Evolutionary conservation across 2,329 filamentous ascomycete species (phyloP), one percentile per base, ranked within the genome.

Genomic region (Ascomycota sp.): DNA sequence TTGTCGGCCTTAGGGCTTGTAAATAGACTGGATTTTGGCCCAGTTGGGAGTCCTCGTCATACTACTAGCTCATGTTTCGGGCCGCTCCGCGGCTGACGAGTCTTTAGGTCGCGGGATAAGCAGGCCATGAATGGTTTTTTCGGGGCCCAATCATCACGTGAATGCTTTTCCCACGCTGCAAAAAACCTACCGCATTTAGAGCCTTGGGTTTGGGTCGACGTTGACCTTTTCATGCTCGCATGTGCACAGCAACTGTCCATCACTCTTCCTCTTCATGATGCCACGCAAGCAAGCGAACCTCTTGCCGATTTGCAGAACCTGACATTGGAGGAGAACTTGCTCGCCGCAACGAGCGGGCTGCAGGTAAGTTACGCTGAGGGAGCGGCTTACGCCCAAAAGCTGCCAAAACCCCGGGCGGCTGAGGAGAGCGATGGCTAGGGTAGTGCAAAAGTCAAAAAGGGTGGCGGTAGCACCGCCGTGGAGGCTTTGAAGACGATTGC

Each of bases 211-310:
- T 0, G 61, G 54, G 41, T 76, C 69, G 30, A 62, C 64, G 43
- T 69, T 73, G 2, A 65, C 66, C 51, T 77, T 77, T 30, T 67
- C 64, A 53, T 78, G 73, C 44, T 76, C 70, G 33, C 66, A 73
- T 6, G 64, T 57, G 2, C 66, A 60, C 44, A 72, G 48, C 8
- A 76, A 38, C 30, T 55, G 53, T 0, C 66, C 64, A 38, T 66
- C 66, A 25, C 55, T 58, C 42, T 55, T 61, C 39, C 61, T 57
- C 40, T 56, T 61, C 54, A 77, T 66, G 13, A 59, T 55, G 2
- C 66, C 68, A 38, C 58, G 58, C 6, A 76, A 36, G 9, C 63
- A 57, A 33, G 58, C 59, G 40, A 76, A 39, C 35, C 58, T 58
- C 48, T 57, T 61, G 2, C 74, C 73, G 12, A 62, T 51, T 39